phyloP scores from a whole-genome alignment of 305 asterid genomes.

The Lippia alba region DNA sequence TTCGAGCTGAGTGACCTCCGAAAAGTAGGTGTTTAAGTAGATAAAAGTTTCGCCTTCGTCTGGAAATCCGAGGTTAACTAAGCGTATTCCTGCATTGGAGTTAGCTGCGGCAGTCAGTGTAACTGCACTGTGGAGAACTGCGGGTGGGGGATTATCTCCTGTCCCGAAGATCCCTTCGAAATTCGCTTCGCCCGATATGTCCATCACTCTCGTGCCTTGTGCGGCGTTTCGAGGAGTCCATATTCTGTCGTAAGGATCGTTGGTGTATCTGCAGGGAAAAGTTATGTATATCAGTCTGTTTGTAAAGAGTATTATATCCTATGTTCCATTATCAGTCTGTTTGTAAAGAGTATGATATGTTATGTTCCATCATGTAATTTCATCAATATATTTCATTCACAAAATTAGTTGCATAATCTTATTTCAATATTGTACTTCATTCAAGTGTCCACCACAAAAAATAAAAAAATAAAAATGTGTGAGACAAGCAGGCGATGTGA shows the following conservation, averaged over 20 bases:
- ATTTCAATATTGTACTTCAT: no score
- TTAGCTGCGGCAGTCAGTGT: slow-evolving; percentile 18
- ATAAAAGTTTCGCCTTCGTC: slow-evolving; percentile 12
- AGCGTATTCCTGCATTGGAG: slow-evolving; percentile 20
- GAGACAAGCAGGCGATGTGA: no score
- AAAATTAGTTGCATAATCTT: no score
- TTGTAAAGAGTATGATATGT: no score
- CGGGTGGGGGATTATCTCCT: slow-evolving; percentile 38
- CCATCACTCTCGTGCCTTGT: background rate
- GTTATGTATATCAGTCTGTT: no score
- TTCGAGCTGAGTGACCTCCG: slow-evolving; percentile 51
- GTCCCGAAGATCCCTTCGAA: background rate
- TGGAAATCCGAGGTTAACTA: slow-evolving; percentile 40
- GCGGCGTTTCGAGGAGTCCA: slow-evolving; percentile 44
- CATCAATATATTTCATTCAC: no score
- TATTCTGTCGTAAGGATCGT: slow-evolving; percentile 65
- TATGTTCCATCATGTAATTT: no score
- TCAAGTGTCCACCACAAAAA: no score
- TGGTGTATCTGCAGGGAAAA: slow-evolving; percentile 44
- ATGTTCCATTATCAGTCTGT: no score
- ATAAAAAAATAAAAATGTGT: no score
- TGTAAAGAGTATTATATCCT: no score
- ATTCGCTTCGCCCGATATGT: background rate
- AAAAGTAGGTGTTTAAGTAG: slow-evolving; percentile 58
- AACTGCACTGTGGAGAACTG: slow-evolving; percentile 48